Conservation (phyloP, 306 rosid species). For the Oxytropis ochrocephala region DNA sequence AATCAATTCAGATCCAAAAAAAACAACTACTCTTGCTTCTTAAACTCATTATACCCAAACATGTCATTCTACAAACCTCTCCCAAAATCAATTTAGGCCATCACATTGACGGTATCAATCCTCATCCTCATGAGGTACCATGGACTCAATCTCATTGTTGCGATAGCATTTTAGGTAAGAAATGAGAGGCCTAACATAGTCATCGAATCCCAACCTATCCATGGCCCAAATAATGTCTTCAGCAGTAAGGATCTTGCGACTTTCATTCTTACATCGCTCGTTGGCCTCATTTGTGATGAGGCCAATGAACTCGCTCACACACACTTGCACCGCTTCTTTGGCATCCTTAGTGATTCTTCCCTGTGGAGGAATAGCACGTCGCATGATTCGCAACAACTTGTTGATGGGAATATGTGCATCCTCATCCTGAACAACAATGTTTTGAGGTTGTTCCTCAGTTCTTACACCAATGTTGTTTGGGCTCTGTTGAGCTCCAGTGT, state of each 20-base stretch:
- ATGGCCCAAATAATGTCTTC: conserved; percentile 62
- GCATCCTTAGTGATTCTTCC: conserved; percentile 48
- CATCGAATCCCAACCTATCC: conserved; percentile 50
- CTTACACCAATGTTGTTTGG: neutral
- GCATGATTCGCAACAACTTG: conserved; percentile 51
- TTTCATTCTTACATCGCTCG: conserved; percentile 43
- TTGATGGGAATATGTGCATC: conserved; percentile 43
- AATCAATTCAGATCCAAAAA: neutral
- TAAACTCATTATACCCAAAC: neutral
- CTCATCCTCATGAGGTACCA: neutral
- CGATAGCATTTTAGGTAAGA: conserved; percentile 38
- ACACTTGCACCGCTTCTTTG: conserved; percentile 47
- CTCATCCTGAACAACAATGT: conserved; percentile 28
- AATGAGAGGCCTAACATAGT: conserved; percentile 44
- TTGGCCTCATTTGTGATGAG: conserved; percentile 55
- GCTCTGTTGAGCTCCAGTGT: neutral
- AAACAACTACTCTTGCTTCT: neutral
- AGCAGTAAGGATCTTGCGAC: conserved; percentile 46
- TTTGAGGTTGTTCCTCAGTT: neutral
- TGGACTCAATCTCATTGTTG: neutral
- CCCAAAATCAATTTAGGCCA: neutral
- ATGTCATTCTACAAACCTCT: neutral
- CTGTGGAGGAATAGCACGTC: conserved; percentile 40
- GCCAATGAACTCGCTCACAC: conserved; percentile 53
- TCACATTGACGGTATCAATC: neutral